Percentiles rank a stretch among this genome's conserved stretches.
These are phyloP conservation scores for Gossypium turneri DNA, from an alignment of 345 rosid species.

Conservation along the genomic window DNA sequence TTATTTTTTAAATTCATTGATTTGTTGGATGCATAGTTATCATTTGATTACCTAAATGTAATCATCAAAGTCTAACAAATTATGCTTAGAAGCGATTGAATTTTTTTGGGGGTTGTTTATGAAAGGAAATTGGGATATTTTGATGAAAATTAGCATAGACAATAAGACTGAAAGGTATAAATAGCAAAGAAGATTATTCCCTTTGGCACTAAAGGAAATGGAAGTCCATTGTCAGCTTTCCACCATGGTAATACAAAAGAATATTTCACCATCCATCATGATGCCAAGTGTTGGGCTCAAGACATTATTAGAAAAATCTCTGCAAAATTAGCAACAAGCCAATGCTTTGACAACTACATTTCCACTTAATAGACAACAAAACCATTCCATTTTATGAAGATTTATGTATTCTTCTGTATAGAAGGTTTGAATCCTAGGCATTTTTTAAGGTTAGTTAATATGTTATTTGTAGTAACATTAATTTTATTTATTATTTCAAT, in stretches of 20 bases:
- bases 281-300: not conserved
- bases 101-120: not conserved
- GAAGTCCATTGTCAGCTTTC: not conserved
- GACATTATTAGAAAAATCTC: not conserved
- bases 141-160: not conserved
- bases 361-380: not conserved
- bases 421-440: no score
- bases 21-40: not conserved
- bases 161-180: not conserved
- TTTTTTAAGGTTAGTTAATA: no score
- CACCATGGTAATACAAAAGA: not conserved
- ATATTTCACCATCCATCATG: conserved; percentile 5
- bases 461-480: no score
- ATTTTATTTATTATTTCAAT: no score
- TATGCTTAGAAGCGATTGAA: not conserved
- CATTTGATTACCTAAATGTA: not conserved
- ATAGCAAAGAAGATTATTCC: not conserved
- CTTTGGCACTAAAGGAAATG: not conserved
- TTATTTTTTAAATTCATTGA: no score
- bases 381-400: no score
- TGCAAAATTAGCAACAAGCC: not conserved
- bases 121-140: not conserved
- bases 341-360: not conserved
- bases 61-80: not conserved
- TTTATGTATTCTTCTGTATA: no score